Evolutionary conservation across 495 filamentous ascomycete species (phyloP), one percentile per base, ranked within the genome.

Genomic region (Annulohypoxylon nitens): DNA sequence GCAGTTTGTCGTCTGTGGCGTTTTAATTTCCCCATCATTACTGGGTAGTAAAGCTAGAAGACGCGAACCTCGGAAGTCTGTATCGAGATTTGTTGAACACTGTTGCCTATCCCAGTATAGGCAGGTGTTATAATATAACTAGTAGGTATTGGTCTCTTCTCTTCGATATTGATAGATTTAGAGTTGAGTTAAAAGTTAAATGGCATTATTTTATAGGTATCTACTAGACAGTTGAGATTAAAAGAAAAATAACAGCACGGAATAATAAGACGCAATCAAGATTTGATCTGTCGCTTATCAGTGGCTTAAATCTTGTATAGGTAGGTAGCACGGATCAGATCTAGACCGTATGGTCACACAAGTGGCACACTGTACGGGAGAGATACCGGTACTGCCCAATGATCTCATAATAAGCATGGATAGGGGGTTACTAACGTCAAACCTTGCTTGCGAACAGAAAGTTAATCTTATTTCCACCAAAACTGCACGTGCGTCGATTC

Each of bases 341-440:
- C 12, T 33, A 41, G 26, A 10, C 23, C 0, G 59, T 61, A 10
- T 47, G 16, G 37, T 14, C 30, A 61, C 58, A 61, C 37, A 45
- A 45, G 3, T 43, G 11, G 45, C 37, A 20, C 58, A 61, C 58
- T 61, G 58, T 61, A 61, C 58, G 37, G 58, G 45, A 43, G 9
- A 23, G 20, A 23, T 23, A 23, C 20, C 20, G 20, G 20, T 23
- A 30, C 25, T 30, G 16, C 25, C 11, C 58, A 61, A 8, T 30
- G 18, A 45, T 10, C 25, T 34, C 53, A 36, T 34, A 57, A 36
- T 57, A 36, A 57, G 12, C 26, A 18, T 57, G 4, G 7, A 14
- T 54, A 30, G 20, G 8, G 20, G 8, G 10, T 10, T 20, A 9
- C 18, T 9, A 43, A 43, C 11, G 39, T n/a, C 14, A 3, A 43